These are phyloP conservation scores for Paspalum notatum DNA, from an alignment of 176 grass and related monocot genomes.

Conservation along the genomic window DNA sequence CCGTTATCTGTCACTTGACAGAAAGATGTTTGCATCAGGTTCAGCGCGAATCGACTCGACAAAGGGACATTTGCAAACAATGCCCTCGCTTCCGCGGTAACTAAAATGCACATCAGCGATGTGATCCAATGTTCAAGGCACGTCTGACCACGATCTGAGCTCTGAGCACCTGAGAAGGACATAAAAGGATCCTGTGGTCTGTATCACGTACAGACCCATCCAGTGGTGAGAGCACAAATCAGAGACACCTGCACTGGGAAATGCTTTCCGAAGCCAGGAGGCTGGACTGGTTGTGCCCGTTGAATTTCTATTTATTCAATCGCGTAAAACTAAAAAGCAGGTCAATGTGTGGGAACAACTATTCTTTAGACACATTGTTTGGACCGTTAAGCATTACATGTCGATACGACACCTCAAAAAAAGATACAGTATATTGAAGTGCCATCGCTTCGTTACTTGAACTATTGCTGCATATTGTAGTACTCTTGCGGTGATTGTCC, in stretches of 20 bases:
- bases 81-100: slow-evolving; percentile 53
- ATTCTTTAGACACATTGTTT: slow-evolving; percentile 38
- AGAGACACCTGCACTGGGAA: slow-evolving; percentile 3
- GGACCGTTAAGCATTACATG: background rate
- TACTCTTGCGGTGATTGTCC: background rate
- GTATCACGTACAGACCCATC: slow-evolving; percentile 22
- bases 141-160: slow-evolving; percentile 7
- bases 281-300: slow-evolving; percentile 23
- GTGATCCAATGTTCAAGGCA: slow-evolving; percentile 21
- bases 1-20: slow-evolving; percentile 56
- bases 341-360: background rate
- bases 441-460: slow-evolving; percentile 7
- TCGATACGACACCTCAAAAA: background rate
- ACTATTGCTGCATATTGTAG: background rate
- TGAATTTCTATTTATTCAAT: slow-evolving; percentile 33
- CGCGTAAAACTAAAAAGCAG: slow-evolving; percentile 14
- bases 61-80: slow-evolving; percentile 35
- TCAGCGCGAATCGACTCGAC: slow-evolving; percentile 29
- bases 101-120: background rate
- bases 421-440: background rate
- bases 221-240: background rate
- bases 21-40: slow-evolving; percentile 52
- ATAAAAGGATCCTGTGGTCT: slow-evolving; percentile 24
- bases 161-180: slow-evolving; percentile 18
- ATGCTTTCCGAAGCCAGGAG: slow-evolving; percentile 23